These are phyloP conservation scores for Lantana camara DNA, from an alignment of 257 asterid genomes.

Conservation along the genomic window DNA sequence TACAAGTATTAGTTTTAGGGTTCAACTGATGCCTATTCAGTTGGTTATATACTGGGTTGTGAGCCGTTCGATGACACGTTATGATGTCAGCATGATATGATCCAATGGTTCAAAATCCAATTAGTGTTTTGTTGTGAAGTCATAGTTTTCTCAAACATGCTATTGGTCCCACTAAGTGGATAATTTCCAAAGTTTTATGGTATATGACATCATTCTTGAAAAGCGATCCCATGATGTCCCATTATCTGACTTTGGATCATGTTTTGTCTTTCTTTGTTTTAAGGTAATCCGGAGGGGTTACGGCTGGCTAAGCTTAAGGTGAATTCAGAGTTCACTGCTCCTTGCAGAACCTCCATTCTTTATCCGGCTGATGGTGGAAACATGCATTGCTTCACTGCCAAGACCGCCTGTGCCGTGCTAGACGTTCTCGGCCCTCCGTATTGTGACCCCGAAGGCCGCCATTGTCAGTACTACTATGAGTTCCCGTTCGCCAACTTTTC, in stretches of 20 bases:
- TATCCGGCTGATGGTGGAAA: constrained; percentile 86
- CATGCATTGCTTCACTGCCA: constrained; percentile 84
- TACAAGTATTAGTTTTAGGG: no score
- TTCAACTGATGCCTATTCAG: no score
- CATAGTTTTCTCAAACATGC: not conserved
- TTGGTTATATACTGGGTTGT: no score
- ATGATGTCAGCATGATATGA: no score
- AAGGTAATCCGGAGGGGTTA: constrained; percentile 34
- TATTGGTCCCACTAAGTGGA: not conserved
- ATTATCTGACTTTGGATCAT: not conserved
- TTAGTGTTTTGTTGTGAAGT: not conserved
- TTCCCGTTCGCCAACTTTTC: constrained; percentile 43
- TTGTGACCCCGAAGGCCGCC: constrained; percentile 83
- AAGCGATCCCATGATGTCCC: not conserved
- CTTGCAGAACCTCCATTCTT: constrained; percentile 65
- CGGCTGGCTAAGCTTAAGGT: constrained; percentile 71
- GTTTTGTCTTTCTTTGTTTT: not conserved
- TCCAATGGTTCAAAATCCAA: no score
- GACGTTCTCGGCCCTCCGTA: constrained; percentile 97
- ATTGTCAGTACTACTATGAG: constrained; percentile 74
- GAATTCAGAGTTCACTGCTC: constrained; percentile 61
- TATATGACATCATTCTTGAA: not conserved
- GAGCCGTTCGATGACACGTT: no score
- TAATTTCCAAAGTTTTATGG: no score
- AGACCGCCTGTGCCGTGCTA: constrained; percentile 78